Conservation (phyloP, 148 eudicot genomes). For the Cornus suecica region DNA sequence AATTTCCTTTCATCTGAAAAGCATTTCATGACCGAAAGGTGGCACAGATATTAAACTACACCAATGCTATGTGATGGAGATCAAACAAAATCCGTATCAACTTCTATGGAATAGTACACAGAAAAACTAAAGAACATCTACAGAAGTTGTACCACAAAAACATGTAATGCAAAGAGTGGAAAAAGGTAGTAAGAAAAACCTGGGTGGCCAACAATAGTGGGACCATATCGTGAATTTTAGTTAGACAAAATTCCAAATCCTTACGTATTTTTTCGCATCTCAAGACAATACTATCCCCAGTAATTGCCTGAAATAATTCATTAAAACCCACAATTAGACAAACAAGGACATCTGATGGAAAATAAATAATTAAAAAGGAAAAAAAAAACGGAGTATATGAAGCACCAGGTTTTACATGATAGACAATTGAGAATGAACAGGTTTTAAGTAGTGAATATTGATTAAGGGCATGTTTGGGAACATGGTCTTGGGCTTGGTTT, state of each 20-base stretch:
- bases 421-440: not conserved
- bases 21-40: not conserved
- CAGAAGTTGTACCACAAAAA: not conserved
- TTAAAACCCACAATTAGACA: not conserved
- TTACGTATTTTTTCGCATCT: conserved; percentile 1
- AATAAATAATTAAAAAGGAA: not conserved
- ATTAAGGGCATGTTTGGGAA: not conserved
- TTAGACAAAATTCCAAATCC: not conserved
- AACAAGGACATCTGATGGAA: not conserved
- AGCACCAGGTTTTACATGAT: not conserved
- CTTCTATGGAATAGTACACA: not conserved
- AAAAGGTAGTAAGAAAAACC: conserved; percentile 6
- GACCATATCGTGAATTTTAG: conserved; percentile 1
- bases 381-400: not conserved
- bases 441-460: not conserved
- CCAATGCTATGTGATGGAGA: not conserved
- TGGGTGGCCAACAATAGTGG: not conserved
- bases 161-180: not conserved
- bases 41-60: not conserved
- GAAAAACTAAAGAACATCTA: not conserved
- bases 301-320: conserved; percentile 3
- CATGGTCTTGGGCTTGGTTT: too few species aligned
- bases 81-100: not conserved
- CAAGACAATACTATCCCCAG: not conserved
- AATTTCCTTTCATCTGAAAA: too few species aligned